Percentiles rank a stretch among this genome's conserved stretches.
Evolutionary conservation across 2,329 filamentous ascomycete genomes (phyloP).

Genomic region (Diaporthe citrichinensis): DNA sequence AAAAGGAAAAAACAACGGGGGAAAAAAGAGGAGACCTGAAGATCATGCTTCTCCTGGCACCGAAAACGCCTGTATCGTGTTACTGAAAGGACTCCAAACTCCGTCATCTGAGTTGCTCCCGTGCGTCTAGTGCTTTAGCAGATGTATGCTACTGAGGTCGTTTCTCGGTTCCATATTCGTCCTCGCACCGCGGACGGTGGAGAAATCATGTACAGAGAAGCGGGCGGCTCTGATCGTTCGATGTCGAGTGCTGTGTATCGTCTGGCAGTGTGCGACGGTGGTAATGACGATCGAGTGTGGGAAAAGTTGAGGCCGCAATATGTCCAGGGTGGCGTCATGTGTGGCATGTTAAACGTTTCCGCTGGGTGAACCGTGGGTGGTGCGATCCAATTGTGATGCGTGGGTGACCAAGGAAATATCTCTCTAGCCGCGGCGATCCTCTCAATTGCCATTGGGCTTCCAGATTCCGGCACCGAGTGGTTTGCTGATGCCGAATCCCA

Average conservation of each 20-base stretch:
- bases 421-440: slow-evolving; percentile 7
- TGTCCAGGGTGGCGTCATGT: neutral
- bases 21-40: slow-evolving; percentile 20
- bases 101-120: slow-evolving; percentile 25
- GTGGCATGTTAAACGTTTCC: neutral
- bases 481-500: slow-evolving; percentile 74
- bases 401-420: slow-evolving; percentile 4
- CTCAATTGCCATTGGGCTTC: slow-evolving; percentile 54
- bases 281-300: neutral
- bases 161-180: slow-evolving; percentile 29
- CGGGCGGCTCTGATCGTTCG: slow-evolving; percentile 33
- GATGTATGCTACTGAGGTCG: slow-evolving; percentile 19
- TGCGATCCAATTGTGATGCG: slow-evolving; percentile 8
- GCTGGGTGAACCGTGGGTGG: neutral
- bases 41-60: slow-evolving; percentile 21
- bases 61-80: slow-evolving; percentile 37
- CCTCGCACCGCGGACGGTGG: slow-evolving; percentile 13
- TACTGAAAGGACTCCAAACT: slow-evolving; percentile 35
- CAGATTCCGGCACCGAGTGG: slow-evolving; percentile 72
- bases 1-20: neutral
- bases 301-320: neutral
- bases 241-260: neutral
- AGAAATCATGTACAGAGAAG: slow-evolving; percentile 38
- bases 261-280: neutral
- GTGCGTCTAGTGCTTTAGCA: slow-evolving; percentile 34